phyloP scores from a whole-genome alignment of 768 basidiomycete genomes.

The Agaricus blazei region DNA sequence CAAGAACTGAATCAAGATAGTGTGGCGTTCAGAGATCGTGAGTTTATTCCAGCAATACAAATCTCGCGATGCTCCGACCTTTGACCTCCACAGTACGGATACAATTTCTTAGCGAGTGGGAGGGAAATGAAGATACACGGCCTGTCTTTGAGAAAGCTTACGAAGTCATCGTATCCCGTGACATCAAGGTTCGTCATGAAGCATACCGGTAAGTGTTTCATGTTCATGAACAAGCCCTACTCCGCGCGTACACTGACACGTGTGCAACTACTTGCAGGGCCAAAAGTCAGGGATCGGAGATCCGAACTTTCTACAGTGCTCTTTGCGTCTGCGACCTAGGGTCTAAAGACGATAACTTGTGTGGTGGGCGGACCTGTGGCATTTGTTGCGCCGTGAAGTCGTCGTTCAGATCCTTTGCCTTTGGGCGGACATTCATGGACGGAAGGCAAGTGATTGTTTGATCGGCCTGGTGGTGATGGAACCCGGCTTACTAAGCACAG shows the following conservation, averaged over 20 bases:
- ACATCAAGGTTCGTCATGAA: conserved; percentile 40
- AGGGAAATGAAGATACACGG: conserved; percentile 22
- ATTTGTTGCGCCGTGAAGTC: conserved; percentile 58
- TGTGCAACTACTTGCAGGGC: conserved; percentile 21
- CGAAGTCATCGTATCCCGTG: conserved; percentile 41
- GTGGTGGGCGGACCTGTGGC: conserved; percentile 59
- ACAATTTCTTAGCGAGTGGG: conserved; percentile 56
- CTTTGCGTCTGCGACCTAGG: conserved; percentile 71
- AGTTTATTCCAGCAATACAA: conserved; percentile 17
- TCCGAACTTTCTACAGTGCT: conserved; percentile 58
- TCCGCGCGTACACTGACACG: background rate
- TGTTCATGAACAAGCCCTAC: background rate
- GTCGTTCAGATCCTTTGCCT: conserved; percentile 52
- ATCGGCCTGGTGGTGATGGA: background rate
- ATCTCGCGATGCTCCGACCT: background rate
- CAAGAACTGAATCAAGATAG: conserved; percentile 43
- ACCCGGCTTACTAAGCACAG: conserved; percentile 23
- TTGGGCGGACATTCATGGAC: conserved; percentile 44
- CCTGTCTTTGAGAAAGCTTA: conserved; percentile 53
- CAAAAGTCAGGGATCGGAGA: conserved; percentile 32
- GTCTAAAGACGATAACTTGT: conserved; percentile 42
- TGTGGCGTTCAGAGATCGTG: conserved; percentile 48
- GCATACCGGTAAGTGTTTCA: conserved; percentile 36
- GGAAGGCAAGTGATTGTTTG: conserved; percentile 37
- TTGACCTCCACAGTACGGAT: conserved; percentile 29